Percentiles rank a stretch among this genome's conserved stretches.
Evolutionary conservation across 2,329 filamentous ascomycete species (phyloP).

Genomic region (Ophiognomonia clavigignenti-juglandacearum): DNA sequence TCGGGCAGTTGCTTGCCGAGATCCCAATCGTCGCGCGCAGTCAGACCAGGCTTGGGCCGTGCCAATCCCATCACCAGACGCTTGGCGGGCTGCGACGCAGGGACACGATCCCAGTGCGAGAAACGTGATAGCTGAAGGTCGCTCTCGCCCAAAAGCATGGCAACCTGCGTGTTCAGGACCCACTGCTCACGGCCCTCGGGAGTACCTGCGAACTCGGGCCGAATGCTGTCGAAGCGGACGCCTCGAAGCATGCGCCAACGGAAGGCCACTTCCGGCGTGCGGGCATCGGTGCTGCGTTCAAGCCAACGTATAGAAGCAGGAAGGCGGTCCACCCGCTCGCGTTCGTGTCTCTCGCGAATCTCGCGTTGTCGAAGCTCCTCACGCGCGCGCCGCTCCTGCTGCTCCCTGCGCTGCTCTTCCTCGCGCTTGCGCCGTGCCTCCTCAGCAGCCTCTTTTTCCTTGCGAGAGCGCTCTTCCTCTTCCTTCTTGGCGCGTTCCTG

Average conservation of each 20-base stretch:
- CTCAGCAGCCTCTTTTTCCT: slow-evolving; percentile 44
- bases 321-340: slow-evolving; percentile 48
- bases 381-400: slow-evolving; percentile 42
- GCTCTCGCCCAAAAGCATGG: slow-evolving; percentile 60
- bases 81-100: slow-evolving; percentile 51
- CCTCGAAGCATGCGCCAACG: slow-evolving; percentile 55
- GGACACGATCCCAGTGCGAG: slow-evolving; percentile 53
- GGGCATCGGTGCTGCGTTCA: slow-evolving; percentile 46
- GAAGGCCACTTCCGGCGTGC: slow-evolving; percentile 42
- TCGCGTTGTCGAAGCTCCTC: slow-evolving; percentile 40
- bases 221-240: slow-evolving; percentile 60
- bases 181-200: slow-evolving; percentile 59
- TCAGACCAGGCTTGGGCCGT: slow-evolving; percentile 51
- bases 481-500: slow-evolving; percentile 31
- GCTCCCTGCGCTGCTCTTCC: slow-evolving; percentile 46
- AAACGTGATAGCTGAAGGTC: slow-evolving; percentile 57
- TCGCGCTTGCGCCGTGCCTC: slow-evolving; percentile 46
- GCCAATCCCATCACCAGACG: slow-evolving; percentile 55
- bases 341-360: slow-evolving; percentile 50
- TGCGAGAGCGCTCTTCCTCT: slow-evolving; percentile 40
- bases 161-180: slow-evolving; percentile 61
- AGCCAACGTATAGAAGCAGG: slow-evolving; percentile 60
- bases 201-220: slow-evolving; percentile 45
- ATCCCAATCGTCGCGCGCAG: slow-evolving; percentile 43
- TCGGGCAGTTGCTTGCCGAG: slow-evolving; percentile 48